Evolutionary conservation across 257 asterid species (phyloP).

Genomic region (Prunella vulgaris): DNA sequence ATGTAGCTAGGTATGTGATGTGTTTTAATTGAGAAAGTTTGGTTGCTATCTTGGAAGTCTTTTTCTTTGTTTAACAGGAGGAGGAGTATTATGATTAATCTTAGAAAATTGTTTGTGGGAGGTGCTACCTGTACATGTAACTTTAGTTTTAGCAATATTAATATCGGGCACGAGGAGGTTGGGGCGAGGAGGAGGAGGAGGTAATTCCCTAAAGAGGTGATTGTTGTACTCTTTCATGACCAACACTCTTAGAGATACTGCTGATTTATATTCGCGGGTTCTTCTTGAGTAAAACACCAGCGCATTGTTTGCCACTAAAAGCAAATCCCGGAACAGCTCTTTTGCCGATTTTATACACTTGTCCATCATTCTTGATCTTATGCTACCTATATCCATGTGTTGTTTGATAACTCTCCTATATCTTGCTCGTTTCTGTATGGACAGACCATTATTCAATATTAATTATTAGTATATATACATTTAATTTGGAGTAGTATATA

Average conservation of each 20-base stretch:
- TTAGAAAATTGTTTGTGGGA: conserved; percentile 20
- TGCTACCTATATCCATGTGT: conserved; percentile 68
- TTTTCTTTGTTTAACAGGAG: conserved; percentile 37
- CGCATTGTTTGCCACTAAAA: conserved; percentile 75
- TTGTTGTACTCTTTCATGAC: conserved; percentile 57
- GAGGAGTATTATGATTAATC: conserved; percentile 9
- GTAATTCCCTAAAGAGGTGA: no score
- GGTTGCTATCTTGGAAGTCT: conserved; percentile 29
- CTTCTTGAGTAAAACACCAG: conserved; percentile 77
- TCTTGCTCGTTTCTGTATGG: conserved; percentile 74
- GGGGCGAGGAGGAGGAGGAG: conserved; percentile 74
- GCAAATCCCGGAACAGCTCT: conserved; percentile 81
- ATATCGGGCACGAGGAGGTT: no score
- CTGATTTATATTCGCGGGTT: conserved; percentile 81
- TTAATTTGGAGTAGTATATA: no score
- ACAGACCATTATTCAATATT: background rate
- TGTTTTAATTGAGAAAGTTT: no score
- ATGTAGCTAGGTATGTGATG: no score
- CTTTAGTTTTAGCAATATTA: conserved; percentile 1
- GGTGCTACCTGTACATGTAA: no score
- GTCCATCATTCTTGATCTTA: conserved; percentile 54
- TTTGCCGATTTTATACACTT: conserved; percentile 42
- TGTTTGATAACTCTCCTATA: conserved; percentile 65
- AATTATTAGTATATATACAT: no score
- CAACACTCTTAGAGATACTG: conserved; percentile 47